phyloP scores from a whole-genome alignment of 2,329 filamentous ascomycete species.

The Clonostachys byssicola region DNA sequence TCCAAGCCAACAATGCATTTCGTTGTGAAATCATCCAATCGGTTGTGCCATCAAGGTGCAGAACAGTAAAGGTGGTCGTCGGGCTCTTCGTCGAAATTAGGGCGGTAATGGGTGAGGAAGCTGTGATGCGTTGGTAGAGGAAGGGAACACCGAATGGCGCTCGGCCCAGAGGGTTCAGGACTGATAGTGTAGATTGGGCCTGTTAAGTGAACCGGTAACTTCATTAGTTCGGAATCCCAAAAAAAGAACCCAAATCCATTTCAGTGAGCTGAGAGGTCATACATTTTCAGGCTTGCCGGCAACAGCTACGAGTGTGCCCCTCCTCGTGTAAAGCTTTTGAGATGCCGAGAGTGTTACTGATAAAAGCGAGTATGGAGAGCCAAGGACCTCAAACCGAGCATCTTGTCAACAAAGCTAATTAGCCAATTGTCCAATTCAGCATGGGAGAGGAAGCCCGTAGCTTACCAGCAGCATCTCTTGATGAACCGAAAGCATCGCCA shows the following conservation, averaged over 20 bases:
- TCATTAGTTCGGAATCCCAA: background rate
- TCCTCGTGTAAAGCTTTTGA: slow-evolving; percentile 86
- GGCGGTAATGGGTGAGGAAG: slow-evolving; percentile 82
- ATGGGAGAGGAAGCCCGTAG: background rate
- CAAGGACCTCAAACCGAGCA: slow-evolving; percentile 90
- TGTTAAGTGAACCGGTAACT: slow-evolving; percentile 22
- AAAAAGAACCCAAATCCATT: background rate
- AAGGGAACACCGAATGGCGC: slow-evolving; percentile 85
- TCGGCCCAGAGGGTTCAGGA: slow-evolving; percentile 80
- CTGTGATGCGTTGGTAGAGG: slow-evolving; percentile 87
- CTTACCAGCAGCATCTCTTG: slow-evolving; percentile 47
- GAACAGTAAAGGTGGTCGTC: slow-evolving; percentile 78
- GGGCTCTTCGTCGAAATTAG: slow-evolving; percentile 85
- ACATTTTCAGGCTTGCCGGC: slow-evolving; percentile 91
- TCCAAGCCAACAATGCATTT: slow-evolving; percentile 91
- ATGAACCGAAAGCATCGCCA: slow-evolving; percentile 52
- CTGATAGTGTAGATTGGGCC: slow-evolving; percentile 83
- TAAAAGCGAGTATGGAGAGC: slow-evolving; percentile 86
- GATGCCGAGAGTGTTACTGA: slow-evolving; percentile 91
- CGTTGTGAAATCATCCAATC: slow-evolving; percentile 94
- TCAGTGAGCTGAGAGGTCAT: slow-evolving; percentile 14
- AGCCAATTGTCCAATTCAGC: background rate
- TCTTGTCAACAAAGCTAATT: slow-evolving; percentile 47
- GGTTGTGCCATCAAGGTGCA: slow-evolving; percentile 87
- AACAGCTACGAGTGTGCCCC: slow-evolving; percentile 85